Evolutionary conservation across 2,329 filamentous ascomycete species (phyloP).

Genomic region (Cercospora zeina): DNA sequence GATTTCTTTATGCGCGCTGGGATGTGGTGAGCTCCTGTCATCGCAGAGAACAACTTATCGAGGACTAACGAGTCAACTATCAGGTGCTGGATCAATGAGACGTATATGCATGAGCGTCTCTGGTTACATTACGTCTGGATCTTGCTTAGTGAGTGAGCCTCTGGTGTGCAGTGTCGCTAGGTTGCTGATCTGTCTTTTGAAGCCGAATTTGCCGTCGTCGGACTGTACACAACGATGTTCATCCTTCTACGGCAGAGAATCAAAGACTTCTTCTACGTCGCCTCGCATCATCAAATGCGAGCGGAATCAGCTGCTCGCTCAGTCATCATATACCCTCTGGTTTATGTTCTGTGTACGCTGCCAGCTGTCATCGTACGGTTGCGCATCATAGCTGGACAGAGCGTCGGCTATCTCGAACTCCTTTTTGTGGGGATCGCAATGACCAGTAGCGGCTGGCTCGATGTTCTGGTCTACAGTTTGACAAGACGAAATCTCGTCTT

Average conservation of each 20-base stretch:
- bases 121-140: conserved; percentile 66
- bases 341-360: conserved; percentile 66
- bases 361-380: conserved; percentile 65
- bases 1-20: conserved; percentile 63
- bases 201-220: conserved; percentile 52
- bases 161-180: background rate
- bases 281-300: conserved; percentile 37
- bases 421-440: conserved; percentile 57
- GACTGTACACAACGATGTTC: conserved; percentile 48
- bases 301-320: conserved; percentile 49
- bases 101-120: conserved; percentile 57
- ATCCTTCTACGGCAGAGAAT: conserved; percentile 32
- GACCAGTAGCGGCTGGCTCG: conserved; percentile 58
- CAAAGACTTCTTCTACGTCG: conserved; percentile 24
- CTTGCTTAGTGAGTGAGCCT: conserved; percentile 42
- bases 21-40: conserved; percentile 50
- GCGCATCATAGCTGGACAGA: conserved; percentile 54
- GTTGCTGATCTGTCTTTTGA: background rate
- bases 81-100: conserved; percentile 60
- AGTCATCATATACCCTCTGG: conserved; percentile 64
- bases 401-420: conserved; percentile 44
- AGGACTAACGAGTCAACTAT: background rate
- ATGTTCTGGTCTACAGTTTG: conserved; percentile 58
- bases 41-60: too few relatives aligned
- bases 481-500: conserved; percentile 45